Conservation (phyloP, 352 stramenopile species). For the Pythium sukuiense region DNA sequence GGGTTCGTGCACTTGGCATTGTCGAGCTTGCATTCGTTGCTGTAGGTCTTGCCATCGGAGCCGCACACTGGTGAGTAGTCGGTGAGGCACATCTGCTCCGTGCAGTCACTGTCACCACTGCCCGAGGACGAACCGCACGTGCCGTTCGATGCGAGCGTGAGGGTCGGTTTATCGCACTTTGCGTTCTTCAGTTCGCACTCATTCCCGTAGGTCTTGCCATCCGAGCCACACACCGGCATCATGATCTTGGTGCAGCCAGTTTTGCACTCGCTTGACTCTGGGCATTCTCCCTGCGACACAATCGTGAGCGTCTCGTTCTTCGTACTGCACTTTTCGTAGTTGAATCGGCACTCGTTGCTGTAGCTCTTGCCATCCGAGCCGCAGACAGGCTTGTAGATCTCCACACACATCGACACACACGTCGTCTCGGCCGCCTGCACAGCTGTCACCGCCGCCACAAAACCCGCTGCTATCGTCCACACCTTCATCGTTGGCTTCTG, state of each 20-base stretch:
- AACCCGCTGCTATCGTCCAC: slow-evolving; percentile 11
- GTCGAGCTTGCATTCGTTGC: slow-evolving; percentile 39
- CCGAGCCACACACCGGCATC: slow-evolving; percentile 28
- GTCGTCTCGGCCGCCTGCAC: slow-evolving; percentile 7
- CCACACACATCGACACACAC: slow-evolving; percentile 18
- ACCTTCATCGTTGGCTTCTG: slow-evolving; percentile 18
- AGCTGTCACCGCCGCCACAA: slow-evolving; percentile 5
- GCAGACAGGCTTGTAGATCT: slow-evolving; percentile 34
- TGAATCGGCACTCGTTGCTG: slow-evolving; percentile 29
- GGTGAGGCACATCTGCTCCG: slow-evolving; percentile 6
- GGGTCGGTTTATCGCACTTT: slow-evolving; percentile 19
- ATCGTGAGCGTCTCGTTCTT: slow-evolving; percentile 26
- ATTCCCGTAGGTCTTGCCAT: slow-evolving; percentile 33
- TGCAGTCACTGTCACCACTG: neutral
- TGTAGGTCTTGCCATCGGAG: slow-evolving; percentile 46
- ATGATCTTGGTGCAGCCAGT: slow-evolving; percentile 24
- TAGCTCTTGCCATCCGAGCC: slow-evolving; percentile 32
- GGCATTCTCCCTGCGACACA: slow-evolving; percentile 19
- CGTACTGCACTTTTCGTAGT: slow-evolving; percentile 29
- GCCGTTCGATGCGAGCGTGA: slow-evolving; percentile 19
- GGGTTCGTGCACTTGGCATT: slow-evolving; percentile 19
- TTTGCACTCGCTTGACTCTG: slow-evolving; percentile 10
- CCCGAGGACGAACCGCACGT: slow-evolving; percentile 9
- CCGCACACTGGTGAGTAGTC: slow-evolving; percentile 38
- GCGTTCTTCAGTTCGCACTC: slow-evolving; percentile 26